phyloP scores from a whole-genome alignment of 495 filamentous ascomycete genomes.

The Opeltia flavorubescens region DNA sequence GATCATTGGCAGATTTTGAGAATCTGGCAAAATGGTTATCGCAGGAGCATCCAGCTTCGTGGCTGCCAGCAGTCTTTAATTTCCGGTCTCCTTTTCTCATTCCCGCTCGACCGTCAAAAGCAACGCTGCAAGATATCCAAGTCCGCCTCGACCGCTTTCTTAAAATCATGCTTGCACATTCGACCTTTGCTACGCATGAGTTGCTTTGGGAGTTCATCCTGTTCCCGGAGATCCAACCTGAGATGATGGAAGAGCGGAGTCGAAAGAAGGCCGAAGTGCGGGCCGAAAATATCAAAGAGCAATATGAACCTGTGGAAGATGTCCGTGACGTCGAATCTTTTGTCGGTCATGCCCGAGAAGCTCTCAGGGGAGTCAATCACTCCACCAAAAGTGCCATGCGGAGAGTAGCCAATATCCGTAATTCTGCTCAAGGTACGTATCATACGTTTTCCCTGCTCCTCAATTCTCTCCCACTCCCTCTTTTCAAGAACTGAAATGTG shows the following conservation, averaged over 20 bases:
- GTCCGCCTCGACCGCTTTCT: slow-evolving; percentile 75
- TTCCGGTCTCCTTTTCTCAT: slow-evolving; percentile 83
- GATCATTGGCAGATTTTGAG: slow-evolving; percentile 85
- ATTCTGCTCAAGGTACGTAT: slow-evolving; percentile 37
- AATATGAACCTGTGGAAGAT: slow-evolving; percentile 72
- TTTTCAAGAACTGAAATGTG: neutral
- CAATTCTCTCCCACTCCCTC: neutral
- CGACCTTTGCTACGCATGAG: slow-evolving; percentile 92
- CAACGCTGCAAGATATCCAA: slow-evolving; percentile 78
- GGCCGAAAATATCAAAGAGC: slow-evolving; percentile 71
- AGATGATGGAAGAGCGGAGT: slow-evolving; percentile 80
- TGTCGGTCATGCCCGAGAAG: slow-evolving; percentile 74
- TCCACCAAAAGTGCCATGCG: slow-evolving; percentile 70
- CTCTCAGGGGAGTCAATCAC: slow-evolving; percentile 67
- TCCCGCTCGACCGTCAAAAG: slow-evolving; percentile 76
- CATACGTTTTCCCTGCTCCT: neutral
- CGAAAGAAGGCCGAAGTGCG: slow-evolving; percentile 71
- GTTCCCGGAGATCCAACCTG: slow-evolving; percentile 81
- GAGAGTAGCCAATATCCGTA: slow-evolving; percentile 44
- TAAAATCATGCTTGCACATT: slow-evolving; percentile 70
- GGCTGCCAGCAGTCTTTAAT: slow-evolving; percentile 68
- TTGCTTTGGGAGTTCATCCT: slow-evolving; percentile 99
- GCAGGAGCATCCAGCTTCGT: slow-evolving; percentile 87
- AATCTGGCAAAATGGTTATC: slow-evolving; percentile 77
- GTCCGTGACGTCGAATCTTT: slow-evolving; percentile 89